These are phyloP conservation scores for Saturnispora ahearnii DNA, from an alignment of 805 yeast species.

Conservation along the genomic window DNA sequence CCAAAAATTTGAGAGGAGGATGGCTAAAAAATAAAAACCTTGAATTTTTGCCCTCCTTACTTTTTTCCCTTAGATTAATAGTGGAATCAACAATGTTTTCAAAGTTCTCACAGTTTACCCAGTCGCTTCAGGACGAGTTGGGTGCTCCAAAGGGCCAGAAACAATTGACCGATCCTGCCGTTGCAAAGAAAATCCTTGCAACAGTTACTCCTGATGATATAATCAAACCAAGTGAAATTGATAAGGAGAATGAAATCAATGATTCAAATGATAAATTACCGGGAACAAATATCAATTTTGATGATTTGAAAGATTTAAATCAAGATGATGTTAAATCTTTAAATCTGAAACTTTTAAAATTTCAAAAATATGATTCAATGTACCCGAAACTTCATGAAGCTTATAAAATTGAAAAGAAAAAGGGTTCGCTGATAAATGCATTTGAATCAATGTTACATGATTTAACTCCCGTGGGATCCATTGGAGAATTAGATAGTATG, in stretches of 20 bases:
- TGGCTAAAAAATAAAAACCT: no score
- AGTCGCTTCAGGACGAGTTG: constrained; percentile 25
- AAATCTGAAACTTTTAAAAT: constrained; percentile 58
- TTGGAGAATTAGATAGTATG: constrained; percentile 62
- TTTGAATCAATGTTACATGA: constrained; percentile 71
- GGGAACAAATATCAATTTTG: constrained; percentile 25
- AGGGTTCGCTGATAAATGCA: constrained; percentile 44
- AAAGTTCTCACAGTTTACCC: constrained; percentile 3
- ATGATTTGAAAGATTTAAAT: constrained; percentile 26
- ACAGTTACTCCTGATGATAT: not conserved
- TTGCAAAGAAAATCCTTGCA: constrained; percentile 16
- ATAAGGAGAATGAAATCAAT: not conserved
- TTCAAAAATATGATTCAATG: constrained; percentile 79
- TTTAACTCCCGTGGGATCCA: constrained; percentile 68
- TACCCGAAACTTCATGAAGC: constrained; percentile 82
- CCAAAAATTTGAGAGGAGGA: no score
- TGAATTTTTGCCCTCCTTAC: not conserved
- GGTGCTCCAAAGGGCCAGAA: constrained; percentile 16
- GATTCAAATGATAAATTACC: constrained; percentile 10
- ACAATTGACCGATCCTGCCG: constrained; percentile 18
- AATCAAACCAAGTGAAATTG: not conserved
- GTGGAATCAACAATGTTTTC: constrained; percentile 1
- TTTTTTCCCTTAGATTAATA: not conserved
- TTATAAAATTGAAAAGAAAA: constrained; percentile 70
- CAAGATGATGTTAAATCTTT: constrained; percentile 19